These are phyloP conservation scores for Nothophytophthora sp. DNA, from an alignment of 352 stramenopile genomes.

Conservation along the genomic window DNA sequence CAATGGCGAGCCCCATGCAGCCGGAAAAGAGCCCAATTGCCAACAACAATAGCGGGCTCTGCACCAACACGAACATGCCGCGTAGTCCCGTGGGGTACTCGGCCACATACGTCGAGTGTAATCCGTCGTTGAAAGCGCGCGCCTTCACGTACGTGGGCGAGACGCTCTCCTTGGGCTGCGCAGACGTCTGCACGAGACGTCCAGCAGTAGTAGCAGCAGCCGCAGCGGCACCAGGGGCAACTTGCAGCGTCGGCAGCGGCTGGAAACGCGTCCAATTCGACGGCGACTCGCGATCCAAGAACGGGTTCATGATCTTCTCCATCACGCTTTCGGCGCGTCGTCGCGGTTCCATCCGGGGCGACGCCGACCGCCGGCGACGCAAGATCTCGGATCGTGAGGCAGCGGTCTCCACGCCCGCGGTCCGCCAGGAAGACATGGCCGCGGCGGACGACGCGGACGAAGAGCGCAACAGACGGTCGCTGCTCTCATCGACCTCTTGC, in stretches of 20 bases:
- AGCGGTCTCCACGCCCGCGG: background rate
- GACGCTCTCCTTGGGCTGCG: slow-evolving; percentile 8
- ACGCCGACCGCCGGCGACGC: slow-evolving; percentile 25
- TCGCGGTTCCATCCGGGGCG: slow-evolving; percentile 23
- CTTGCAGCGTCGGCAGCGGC: slow-evolving; percentile 11
- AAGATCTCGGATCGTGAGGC: slow-evolving; percentile 2
- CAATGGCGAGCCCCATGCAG: slow-evolving; percentile 58
- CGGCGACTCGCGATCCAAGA: slow-evolving; percentile 53
- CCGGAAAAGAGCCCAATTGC: slow-evolving; percentile 71
- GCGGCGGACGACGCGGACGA: slow-evolving; percentile 21
- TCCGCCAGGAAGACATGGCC: slow-evolving; percentile 10
- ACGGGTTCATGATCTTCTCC: slow-evolving; percentile 76
- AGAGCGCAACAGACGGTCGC: slow-evolving; percentile 17
- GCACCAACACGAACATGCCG: slow-evolving; percentile 66
- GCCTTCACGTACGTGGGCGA: slow-evolving; percentile 46
- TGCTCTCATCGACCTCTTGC: too few species aligned
- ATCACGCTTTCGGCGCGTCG: slow-evolving; percentile 63
- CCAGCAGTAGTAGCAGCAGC: background rate
- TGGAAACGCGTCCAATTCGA: slow-evolving; percentile 19
- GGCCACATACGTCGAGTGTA: slow-evolving; percentile 81
- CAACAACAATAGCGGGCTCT: slow-evolving; percentile 71
- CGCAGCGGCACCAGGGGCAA: background rate
- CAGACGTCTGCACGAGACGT: slow-evolving; percentile 1
- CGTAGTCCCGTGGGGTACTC: slow-evolving; percentile 54
- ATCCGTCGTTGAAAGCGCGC: slow-evolving; percentile 62